Base-by-base conservation (phyloP, 495 filamentous ascomycete species). In the Aspergillus sparsus region DNA sequence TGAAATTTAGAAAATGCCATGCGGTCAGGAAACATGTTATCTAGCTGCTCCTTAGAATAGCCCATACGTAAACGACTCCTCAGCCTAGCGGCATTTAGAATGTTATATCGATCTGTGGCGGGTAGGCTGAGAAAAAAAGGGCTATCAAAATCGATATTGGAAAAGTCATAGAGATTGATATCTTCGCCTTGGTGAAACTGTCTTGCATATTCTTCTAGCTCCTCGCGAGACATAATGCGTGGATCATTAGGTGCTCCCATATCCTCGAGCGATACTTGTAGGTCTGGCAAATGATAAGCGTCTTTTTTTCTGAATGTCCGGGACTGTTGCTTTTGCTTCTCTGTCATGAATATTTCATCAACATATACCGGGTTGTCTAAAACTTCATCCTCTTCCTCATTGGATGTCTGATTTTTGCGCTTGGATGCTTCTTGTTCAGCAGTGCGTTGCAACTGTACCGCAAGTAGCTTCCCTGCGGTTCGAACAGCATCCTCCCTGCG, bases 1-100 rank as follows among this genome's bases (percentile, higher is more conserved):
- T 98, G 94, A 69, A 98, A 98, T 51, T 80, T 87, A 0, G 91
- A 96, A 63, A 98, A 98, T 5, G 88, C 94, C 91, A 98, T 96
- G n/a, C 94, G 85, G 68, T 98, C 87, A 0, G 94, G 95, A 64
- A 98, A 98, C 94, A 97, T 98, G 32, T 72, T 82, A 63, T 97
- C 92, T 15, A 98, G 74, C 69, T 98, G 94, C 63, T 98, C 94
- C 73, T 97, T 98, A 53, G 91, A 93, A 66, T 96, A 82, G 0
- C 94, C 94, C 94, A 98, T 97, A 52, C 94, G 82, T 60, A 98
- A 76, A 36, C 94, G 79, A 65, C 90, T 94, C 56, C 94, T 81
- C 52, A 98, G 69, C 58, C 94, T 80, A 0, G 95, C 94, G 0
- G 95, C 93, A 67, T 97, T 98, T 12, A 98, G 73, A 47, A 98